Evolutionary conservation across 1,284 basidiomycete genomes (phyloP), one percentile per base, ranked within the genome.

Genomic region (Singerocomus inundabilis): DNA sequence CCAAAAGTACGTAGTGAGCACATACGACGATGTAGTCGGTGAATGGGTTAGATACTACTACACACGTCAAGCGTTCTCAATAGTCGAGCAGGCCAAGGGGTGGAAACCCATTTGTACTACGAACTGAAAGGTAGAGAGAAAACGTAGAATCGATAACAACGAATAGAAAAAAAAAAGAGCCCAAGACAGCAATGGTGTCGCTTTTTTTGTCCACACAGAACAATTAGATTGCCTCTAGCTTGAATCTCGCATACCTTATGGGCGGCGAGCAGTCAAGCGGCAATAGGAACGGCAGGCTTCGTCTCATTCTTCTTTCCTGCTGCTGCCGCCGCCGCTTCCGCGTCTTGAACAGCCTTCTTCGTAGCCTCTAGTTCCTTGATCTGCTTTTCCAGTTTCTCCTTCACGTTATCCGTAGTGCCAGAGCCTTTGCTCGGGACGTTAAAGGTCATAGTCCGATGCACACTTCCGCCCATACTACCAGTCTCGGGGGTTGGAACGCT

Each of bases 371-470:
- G 79, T 63, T 77, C 80, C 64, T 78, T 82, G 64, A 82, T 76
- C 60, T 78, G 77, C 60, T 75, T 74, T 59, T 79, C 76, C 54
- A 83, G 60, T 57, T 77, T 78, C 56, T 81, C 78, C 63, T 80
- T 79, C 28, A 70, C 58, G 44, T 55, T 44, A 36, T 55, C 59
- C 24, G 70, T 73, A 39, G 58, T 46, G 21, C 54, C 75, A 34
- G 59, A 16, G 2, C 46, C 58, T 39, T 67, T 67, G 26, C 4
- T 56, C 6, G 62, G 45, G 31, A 66, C 69, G 52, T 88, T 88
- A 63, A 90, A 90, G 36, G 78, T 81, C 53, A 88, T 72, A 53
- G 81, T 88, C 59, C 76, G 78, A 62, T 90, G 76, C 15, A 74
- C 81, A 58, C 85, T 88, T 58, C 34, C 78, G 55, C 52, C 67